Evolutionary conservation across 2,329 filamentous ascomycete genomes (phyloP).

Genomic region (Capronia epimyces): DNA sequence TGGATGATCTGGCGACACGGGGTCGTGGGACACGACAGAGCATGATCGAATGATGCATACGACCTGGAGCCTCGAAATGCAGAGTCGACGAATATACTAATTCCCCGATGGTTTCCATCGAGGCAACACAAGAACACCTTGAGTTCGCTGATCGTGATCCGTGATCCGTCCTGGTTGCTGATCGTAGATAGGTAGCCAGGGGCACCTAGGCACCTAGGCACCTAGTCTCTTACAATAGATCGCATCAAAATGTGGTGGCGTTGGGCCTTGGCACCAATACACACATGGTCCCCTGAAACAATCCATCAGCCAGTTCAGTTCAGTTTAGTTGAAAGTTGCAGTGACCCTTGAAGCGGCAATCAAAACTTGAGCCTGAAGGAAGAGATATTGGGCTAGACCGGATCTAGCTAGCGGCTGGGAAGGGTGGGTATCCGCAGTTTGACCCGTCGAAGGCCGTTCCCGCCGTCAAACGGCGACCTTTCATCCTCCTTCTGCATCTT

Average conservation of each 20-base stretch:
- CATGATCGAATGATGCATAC: not conserved
- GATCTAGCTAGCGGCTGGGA: not conserved
- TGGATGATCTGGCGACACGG: not conserved
- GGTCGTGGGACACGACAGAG: not conserved
- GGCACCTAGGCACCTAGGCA: too few relatives aligned
- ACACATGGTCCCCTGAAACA: too few relatives aligned
- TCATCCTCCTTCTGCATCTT: not conserved
- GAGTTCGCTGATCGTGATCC: not conserved
- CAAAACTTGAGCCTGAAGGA: not conserved
- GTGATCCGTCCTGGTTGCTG: not conserved
- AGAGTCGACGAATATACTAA: not conserved
- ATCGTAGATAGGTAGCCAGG: too few relatives aligned
- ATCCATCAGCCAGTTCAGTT: too few relatives aligned
- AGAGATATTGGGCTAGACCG: not conserved
- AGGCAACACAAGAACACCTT: not conserved
- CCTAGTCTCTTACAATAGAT: too few relatives aligned
- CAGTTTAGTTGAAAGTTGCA: too few relatives aligned
- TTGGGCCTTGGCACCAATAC: too few relatives aligned
- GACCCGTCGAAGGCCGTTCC: not conserved
- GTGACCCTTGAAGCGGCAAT: not conserved
- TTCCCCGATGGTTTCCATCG: not conserved
- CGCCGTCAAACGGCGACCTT: not conserved
- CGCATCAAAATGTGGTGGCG: too few relatives aligned
- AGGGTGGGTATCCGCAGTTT: not conserved
- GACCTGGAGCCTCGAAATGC: not conserved